These are phyloP conservation scores for Boeremia exigua DNA, from an alignment of 2,329 filamentous ascomycete species.

Conservation along the genomic window DNA sequence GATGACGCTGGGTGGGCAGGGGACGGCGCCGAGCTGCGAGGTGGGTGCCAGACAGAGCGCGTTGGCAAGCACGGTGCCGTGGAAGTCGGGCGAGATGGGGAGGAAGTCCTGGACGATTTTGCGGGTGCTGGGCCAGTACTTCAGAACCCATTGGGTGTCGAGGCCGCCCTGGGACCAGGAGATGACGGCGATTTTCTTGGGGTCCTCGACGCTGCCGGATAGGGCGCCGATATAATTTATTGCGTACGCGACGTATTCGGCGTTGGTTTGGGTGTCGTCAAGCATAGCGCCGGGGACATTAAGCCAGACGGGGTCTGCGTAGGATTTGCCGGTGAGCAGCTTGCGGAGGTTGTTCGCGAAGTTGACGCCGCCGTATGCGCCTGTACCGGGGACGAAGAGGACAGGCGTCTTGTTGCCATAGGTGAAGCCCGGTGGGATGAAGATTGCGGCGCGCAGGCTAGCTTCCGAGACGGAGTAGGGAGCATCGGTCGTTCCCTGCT, in stretches of 20 bases:
- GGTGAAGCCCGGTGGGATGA: conserved; percentile 57
- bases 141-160: conserved; percentile 63
- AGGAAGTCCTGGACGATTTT: conserved; percentile 57
- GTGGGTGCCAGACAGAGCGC: conserved; percentile 23
- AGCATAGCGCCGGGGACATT: conserved; percentile 60
- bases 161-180: conserved; percentile 64
- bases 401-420: conserved; percentile 55
- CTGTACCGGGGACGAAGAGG: conserved; percentile 62
- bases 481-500: conserved; percentile 51
- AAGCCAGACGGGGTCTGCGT: conserved; percentile 56
- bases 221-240: conserved; percentile 61
- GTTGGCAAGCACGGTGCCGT: conserved; percentile 54
- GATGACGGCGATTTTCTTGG: conserved; percentile 46
- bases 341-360: conserved; percentile 59
- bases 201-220: conserved; percentile 33
- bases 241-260: conserved; percentile 64
- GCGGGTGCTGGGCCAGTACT: conserved; percentile 62
- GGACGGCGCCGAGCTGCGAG: conserved; percentile 26
- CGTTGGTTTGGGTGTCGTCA: conserved; percentile 58
- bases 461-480: conserved; percentile 57
- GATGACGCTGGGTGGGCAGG: conserved; percentile 50
- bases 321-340: conserved; percentile 46
- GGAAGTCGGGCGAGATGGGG: conserved; percentile 60
- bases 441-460: conserved; percentile 58
- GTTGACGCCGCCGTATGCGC: conserved; percentile 54